A percentile compares a stretch with the other conserved stretches of the same genome.
Conservation (phyloP, 1,139 yeast species). For the Geotrichum siamense region DNA sequence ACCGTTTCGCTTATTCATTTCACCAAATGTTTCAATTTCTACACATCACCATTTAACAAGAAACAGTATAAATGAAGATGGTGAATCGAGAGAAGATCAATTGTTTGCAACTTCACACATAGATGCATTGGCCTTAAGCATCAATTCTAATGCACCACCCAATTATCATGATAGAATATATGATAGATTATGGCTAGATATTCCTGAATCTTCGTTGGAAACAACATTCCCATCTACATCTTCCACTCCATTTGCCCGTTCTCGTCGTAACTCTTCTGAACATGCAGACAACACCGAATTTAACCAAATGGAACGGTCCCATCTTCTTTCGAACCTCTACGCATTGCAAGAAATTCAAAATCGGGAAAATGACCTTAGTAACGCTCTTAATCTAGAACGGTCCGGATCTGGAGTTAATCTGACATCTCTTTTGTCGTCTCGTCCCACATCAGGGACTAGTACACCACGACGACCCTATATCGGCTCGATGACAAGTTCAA, state of each 20-base stretch:
- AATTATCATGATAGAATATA: slow-evolving; percentile 77
- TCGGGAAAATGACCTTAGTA: slow-evolving; percentile 22
- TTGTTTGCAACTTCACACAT: slow-evolving; percentile 4
- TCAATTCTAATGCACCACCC: slow-evolving; percentile 66
- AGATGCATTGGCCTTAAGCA: not conserved
- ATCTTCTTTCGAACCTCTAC: slow-evolving; percentile 28
- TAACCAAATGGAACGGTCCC: slow-evolving; percentile 28
- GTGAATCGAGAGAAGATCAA: slow-evolving; percentile 10
- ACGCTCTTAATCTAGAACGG: slow-evolving; percentile 17
- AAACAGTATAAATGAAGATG: slow-evolving; percentile 34
- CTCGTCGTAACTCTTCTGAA: slow-evolving; percentile 23
- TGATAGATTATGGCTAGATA: slow-evolving; percentile 75
- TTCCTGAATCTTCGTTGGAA: slow-evolving; percentile 47
- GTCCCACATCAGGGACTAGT: slow-evolving; percentile 27
- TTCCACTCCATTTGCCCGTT: slow-evolving; percentile 39
- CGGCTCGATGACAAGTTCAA: not conserved
- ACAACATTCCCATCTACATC: slow-evolving; percentile 52
- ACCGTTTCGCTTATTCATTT: slow-evolving; percentile 60
- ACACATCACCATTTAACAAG: slow-evolving; percentile 40
- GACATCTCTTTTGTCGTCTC: slow-evolving; percentile 16
- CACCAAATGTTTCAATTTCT: slow-evolving; percentile 65
- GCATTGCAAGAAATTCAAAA: slow-evolving; percentile 28
- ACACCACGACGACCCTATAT: slow-evolving; percentile 21
- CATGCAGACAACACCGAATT: slow-evolving; percentile 19
- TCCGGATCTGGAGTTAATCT: slow-evolving; percentile 10